These are phyloP conservation scores for Aspergillus affinis DNA, from an alignment of 495 filamentous ascomycete genomes.

Conservation along the genomic window DNA sequence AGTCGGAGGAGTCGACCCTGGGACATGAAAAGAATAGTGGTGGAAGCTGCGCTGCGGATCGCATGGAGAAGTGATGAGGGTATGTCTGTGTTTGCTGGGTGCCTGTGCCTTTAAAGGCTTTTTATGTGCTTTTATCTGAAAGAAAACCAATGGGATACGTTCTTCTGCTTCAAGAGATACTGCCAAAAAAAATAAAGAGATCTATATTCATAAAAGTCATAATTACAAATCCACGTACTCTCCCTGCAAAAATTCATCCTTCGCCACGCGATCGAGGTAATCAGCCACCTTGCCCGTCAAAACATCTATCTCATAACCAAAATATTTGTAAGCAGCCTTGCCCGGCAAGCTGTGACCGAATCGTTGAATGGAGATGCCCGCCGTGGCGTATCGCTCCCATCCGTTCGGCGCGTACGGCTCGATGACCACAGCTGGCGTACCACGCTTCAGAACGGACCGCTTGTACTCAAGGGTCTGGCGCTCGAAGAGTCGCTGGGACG, in stretches of 20 bases:
- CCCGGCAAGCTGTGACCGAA: constrained; percentile 54
- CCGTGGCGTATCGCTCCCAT: constrained; percentile 61
- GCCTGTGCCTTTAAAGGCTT: no score
- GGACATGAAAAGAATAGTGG: no score
- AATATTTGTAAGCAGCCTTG: constrained; percentile 51
- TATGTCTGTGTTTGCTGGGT: no score
- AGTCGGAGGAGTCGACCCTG: no score
- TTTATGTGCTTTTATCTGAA: no score
- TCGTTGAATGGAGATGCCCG: constrained; percentile 43
- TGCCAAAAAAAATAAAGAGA: no score
- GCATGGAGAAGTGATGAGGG: no score
- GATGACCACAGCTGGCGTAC: constrained; percentile 49
- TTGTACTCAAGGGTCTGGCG: constrained; percentile 50
- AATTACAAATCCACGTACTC: constrained; percentile 43
- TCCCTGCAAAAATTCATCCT: constrained; percentile 28
- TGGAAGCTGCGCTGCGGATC: no score
- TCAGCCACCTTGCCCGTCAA: constrained; percentile 44
- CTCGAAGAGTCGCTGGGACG: constrained; percentile 55
- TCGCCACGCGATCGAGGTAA: constrained; percentile 41
- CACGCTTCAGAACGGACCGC: constrained; percentile 36
- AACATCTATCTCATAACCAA: constrained; percentile 48
- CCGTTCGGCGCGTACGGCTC: constrained; percentile 56
- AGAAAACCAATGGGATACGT: no score
- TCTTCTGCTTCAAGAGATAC: no score
- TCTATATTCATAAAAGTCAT: background rate